Conservation (phyloP, 768 basidiomycete species). For the Leccinum rimulosum region DNA sequence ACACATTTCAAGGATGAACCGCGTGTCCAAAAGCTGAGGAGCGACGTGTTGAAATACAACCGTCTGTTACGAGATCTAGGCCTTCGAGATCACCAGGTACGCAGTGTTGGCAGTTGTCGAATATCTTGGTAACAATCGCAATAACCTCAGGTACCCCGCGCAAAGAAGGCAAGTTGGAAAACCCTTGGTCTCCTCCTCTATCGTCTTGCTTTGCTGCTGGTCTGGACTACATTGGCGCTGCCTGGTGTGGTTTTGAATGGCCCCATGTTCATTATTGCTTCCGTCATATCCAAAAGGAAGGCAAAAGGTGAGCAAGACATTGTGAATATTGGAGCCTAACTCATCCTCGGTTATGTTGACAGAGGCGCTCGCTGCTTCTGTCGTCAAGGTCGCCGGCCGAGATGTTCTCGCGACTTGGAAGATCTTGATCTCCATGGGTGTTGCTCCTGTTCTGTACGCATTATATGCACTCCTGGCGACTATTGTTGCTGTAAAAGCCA, state of each 20-base stretch:
- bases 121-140: background rate
- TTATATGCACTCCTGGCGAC: constrained; percentile 83
- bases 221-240: constrained; percentile 83
- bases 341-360: background rate
- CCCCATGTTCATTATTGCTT: constrained; percentile 90
- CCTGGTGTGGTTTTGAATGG: constrained; percentile 91
- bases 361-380: constrained; percentile 96
- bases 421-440: constrained; percentile 88
- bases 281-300: constrained; percentile 82
- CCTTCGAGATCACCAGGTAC: constrained; percentile 88
- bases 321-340: background rate
- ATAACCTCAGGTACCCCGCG: constrained; percentile 69
- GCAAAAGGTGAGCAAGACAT: constrained; percentile 63
- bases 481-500: constrained; percentile 63
- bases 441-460: constrained; percentile 82
- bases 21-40: constrained; percentile 74
- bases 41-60: constrained; percentile 86
- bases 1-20: constrained; percentile 91
- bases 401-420: constrained; percentile 99
- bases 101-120: constrained; percentile 7
- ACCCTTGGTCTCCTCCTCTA: constrained; percentile 81
- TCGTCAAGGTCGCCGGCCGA: constrained; percentile 92
- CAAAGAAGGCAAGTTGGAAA: constrained; percentile 84
- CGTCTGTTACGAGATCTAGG: constrained; percentile 85
- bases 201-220: constrained; percentile 68